These are phyloP conservation scores for Stenocarpella maydis DNA, from an alignment of 2,329 filamentous ascomycete genomes.

Conservation along the genomic window DNA sequence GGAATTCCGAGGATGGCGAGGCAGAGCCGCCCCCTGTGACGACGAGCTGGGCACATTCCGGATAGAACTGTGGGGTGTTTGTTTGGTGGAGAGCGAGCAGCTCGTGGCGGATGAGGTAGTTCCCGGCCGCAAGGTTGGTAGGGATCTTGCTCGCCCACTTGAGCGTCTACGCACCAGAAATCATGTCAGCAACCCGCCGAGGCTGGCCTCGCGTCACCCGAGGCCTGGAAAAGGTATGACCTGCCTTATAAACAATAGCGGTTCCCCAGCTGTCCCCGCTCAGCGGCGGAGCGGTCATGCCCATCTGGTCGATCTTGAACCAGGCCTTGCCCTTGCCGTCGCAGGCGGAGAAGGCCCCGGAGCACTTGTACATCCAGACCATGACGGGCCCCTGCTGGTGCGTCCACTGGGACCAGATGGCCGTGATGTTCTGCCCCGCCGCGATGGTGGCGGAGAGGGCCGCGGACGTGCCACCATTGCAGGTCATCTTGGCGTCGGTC, in stretches of 20 bases:
- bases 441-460: constrained; percentile 53
- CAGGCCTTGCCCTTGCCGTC: constrained; percentile 61
- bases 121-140: constrained; percentile 56
- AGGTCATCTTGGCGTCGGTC: constrained; percentile 59
- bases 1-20: constrained; percentile 49
- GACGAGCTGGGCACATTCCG: constrained; percentile 63
- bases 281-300: constrained; percentile 54
- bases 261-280: constrained; percentile 58
- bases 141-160: constrained; percentile 61
- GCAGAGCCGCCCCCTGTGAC: constrained; percentile 58
- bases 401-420: constrained; percentile 65
- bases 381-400: constrained; percentile 66
- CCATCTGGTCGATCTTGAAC: constrained; percentile 68
- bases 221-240: background rate
- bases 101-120: constrained; percentile 66
- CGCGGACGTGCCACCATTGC: constrained; percentile 62
- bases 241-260: constrained; percentile 49
- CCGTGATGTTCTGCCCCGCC: constrained; percentile 57
- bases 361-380: constrained; percentile 65
- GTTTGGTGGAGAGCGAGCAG: constrained; percentile 63
- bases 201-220: too few relatives aligned
- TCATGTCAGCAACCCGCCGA: background rate
- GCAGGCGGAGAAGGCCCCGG: constrained; percentile 56
- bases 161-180: constrained; percentile 42
- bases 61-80: constrained; percentile 61